Evolutionary conservation across 1,284 basidiomycete genomes (phyloP), one percentile per base, ranked within the genome.

Genomic region (Ustilago xerochloae): DNA sequence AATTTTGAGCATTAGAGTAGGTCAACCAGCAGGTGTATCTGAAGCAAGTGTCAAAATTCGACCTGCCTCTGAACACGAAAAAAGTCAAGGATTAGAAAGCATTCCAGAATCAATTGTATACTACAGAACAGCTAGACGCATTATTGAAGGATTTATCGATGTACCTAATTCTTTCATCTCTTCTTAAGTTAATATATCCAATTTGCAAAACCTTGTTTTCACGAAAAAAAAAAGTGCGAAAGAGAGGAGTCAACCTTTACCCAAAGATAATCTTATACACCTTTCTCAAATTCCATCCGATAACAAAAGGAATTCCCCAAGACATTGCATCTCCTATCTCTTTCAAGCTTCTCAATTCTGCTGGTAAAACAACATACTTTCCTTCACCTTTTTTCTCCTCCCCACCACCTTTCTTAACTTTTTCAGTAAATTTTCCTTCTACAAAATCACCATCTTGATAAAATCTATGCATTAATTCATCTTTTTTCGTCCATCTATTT

Each of bases 401-500:
- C 28, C 24, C 36, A 4, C 45, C 24, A 12, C 29, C 54, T 24
- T 43, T 28, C 20, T 56, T 33, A 6, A 59, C 48, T 43, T 39
- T 18, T 18, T 43, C 51, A 3, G 63, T 50, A 29, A 62, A 77
- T 1, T 70, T 56, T 16, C 78, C 79, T 6, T 50, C 39, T 6
- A 77, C 71, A 48, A 85, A 85, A 59, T 80, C 67, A 6, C 85
- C 85, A 10, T 81, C 63, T 16, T 67, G 48, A 63, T 89, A 87
- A 82, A 91, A 94, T 29, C 80, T 84, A 36, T 88, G 88, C 84
- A 97, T 90, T 51, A 89, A 86, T 38, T 85, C 85, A 82, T 97
- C 95, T 86, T 99, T 98, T 72, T 91, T 89, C 29, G 86, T 85
- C 94, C 96, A 99, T 51, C 92, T 83, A 30, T 87, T 85, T 51